Conservation (phyloP, 208 protist species). For the Vickermania spadyakhi region DNA sequence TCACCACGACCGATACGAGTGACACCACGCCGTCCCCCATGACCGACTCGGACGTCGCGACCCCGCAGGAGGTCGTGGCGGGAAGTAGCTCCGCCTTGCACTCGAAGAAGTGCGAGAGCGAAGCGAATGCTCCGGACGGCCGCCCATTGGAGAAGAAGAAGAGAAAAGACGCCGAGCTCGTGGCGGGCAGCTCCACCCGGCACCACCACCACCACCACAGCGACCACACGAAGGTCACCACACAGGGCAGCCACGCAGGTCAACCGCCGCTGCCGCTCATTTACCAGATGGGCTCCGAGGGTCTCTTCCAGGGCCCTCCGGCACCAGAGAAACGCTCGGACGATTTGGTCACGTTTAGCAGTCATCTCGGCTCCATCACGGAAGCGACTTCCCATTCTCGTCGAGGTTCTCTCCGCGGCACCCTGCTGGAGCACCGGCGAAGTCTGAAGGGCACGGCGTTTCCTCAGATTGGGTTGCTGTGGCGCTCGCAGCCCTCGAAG, state of each 20-base stretch:
- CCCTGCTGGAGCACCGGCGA: neutral
- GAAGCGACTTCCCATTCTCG: neutral
- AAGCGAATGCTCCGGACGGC: too few species aligned
- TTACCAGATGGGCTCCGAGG: neutral
- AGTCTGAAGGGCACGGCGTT: neutral
- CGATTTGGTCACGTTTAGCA: neutral
- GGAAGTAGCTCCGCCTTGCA: too few species aligned
- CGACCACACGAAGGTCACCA: neutral
- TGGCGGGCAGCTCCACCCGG: too few species aligned
- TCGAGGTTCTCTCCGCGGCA: too few species aligned
- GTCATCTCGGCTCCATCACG: neutral
- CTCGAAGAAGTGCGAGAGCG: too few species aligned
- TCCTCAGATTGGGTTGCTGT: neutral
- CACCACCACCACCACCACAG: neutral
- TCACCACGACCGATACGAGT: too few species aligned
- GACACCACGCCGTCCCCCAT: too few species aligned
- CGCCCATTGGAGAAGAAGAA: too few species aligned
- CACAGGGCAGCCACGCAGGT: neutral
- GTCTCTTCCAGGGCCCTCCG: neutral
- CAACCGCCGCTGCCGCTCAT: neutral
- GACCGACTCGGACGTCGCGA: too few species aligned
- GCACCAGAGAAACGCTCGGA: neutral
- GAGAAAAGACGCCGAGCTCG: too few species aligned
- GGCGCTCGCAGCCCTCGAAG: neutral
- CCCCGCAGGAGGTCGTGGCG: too few species aligned